Conservation (phyloP, 2,329 filamentous ascomycete species). For the Leptographium wingfieldii region DNA sequence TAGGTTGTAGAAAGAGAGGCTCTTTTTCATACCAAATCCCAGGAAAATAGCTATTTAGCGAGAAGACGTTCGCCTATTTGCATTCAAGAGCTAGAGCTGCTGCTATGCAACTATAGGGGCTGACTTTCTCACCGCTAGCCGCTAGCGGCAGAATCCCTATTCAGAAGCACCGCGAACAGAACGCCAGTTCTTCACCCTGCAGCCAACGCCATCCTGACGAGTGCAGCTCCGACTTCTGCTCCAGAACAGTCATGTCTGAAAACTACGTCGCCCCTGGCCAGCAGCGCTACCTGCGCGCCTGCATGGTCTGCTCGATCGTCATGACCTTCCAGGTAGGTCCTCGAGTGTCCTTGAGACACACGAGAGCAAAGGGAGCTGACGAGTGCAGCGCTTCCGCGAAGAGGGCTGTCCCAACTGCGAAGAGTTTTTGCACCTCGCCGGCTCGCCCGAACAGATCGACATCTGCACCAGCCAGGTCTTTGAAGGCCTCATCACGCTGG, state of each 20-base stretch:
- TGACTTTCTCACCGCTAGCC: not conserved
- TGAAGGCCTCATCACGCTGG: conserved; percentile 78
- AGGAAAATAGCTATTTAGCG: not conserved
- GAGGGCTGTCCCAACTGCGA: conserved; percentile 96
- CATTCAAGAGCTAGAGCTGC: not conserved
- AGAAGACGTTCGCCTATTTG: not conserved
- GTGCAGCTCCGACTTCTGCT: not conserved
- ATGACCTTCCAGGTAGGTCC: conserved; percentile 60
- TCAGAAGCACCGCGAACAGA: not conserved
- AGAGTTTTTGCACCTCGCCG: conserved; percentile 71
- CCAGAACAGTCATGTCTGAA: conserved; percentile 24
- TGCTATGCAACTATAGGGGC: not conserved
- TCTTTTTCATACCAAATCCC: not conserved
- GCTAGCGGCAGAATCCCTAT: not conserved
- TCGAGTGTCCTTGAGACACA: too few species aligned
- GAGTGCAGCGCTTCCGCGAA: conserved; percentile 61
- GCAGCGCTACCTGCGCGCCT: conserved; percentile 81
- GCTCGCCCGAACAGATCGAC: conserved; percentile 67
- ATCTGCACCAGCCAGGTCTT: conserved; percentile 95
- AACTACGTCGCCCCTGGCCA: conserved; percentile 63
- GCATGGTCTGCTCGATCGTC: conserved; percentile 97
- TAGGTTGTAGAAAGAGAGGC: not conserved
- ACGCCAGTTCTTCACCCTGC: not conserved
- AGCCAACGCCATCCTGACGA: not conserved
- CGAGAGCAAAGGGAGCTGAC: not conserved